Conservation (phyloP, 768 basidiomycete species). For the Termitomyces sp. region DNA sequence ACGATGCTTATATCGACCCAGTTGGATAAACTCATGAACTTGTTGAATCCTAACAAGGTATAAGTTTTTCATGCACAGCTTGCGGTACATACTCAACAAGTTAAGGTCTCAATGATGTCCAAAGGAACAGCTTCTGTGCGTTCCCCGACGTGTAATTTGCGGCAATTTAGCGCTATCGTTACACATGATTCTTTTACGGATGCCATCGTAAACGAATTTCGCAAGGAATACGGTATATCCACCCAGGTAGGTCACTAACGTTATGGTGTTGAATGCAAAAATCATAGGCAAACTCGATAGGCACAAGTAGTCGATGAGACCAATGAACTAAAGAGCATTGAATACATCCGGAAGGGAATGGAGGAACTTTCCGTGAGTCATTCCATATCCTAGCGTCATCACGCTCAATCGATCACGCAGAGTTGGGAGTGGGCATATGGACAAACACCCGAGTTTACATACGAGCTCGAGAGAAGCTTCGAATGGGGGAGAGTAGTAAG, state of each 20-base stretch:
- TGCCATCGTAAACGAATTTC: conserved; percentile 68
- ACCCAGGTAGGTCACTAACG: conserved; percentile 19
- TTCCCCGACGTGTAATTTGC: conserved; percentile 86
- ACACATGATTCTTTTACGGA: conserved; percentile 67
- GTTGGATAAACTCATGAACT: conserved; percentile 64
- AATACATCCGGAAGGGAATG: conserved; percentile 65
- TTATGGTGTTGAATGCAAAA: background rate
- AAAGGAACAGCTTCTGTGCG: conserved; percentile 88
- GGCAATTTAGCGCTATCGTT: conserved; percentile 40
- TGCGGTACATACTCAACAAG: background rate
- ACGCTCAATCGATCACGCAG: conserved; percentile 30
- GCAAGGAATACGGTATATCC: conserved; percentile 42
- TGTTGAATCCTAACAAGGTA: conserved; percentile 66
- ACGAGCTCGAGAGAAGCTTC: conserved; percentile 41
- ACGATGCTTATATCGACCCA: conserved; percentile 94
- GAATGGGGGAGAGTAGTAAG: conserved; percentile 47
- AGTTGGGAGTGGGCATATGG: conserved; percentile 93
- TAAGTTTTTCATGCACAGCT: conserved; percentile 5
- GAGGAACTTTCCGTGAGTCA: conserved; percentile 61
- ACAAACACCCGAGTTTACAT: conserved; percentile 90
- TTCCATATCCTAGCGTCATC: background rate
- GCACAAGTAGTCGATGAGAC: conserved; percentile 39
- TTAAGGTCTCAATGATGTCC: conserved; percentile 72
- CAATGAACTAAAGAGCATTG: conserved; percentile 35
- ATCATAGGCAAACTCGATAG: conserved; percentile 19